phyloP scores from a whole-genome alignment of 2,329 filamentous ascomycete genomes.

The Cladophialophora yegresii region DNA sequence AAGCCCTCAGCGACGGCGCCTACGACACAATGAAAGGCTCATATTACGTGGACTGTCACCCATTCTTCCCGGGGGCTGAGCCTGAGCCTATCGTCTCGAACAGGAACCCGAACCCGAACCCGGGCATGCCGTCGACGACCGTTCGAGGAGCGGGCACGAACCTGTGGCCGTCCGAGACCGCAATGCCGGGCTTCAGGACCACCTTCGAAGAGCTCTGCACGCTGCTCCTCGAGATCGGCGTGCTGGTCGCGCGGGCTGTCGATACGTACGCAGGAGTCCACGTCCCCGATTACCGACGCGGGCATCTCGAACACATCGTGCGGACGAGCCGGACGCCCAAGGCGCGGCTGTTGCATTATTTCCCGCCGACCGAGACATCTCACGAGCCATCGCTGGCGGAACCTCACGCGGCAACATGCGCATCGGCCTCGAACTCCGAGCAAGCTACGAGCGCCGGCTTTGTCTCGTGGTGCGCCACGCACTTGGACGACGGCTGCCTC shows the following conservation, averaged over 20 bases:
- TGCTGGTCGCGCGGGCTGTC: conserved; percentile 83
- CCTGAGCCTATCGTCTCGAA: conserved; percentile 39
- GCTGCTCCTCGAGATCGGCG: conserved; percentile 84
- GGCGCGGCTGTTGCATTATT: conserved; percentile 88
- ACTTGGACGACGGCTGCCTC: conserved; percentile 83
- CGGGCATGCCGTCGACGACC: conserved; percentile 54
- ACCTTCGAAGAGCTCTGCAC: conserved; percentile 74
- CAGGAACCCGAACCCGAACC: no score
- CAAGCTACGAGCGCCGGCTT: no score
- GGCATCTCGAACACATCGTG: conserved; percentile 82
- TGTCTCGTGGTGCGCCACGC: conserved; percentile 88
- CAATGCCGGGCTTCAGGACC: conserved; percentile 73
- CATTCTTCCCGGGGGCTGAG: conserved; percentile 51
- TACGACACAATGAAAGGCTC: conserved; percentile 65
- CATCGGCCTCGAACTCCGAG: no score
- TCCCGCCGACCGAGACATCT: conserved; percentile 63
- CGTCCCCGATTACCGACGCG: conserved; percentile 70
- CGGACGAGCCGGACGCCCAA: conserved; percentile 83
- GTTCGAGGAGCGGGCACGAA: conserved; percentile 55
- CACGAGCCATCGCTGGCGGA: no score
- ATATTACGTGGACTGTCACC: conserved; percentile 62
- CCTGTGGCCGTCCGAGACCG: conserved; percentile 68
- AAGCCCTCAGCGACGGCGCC: conserved; percentile 61
- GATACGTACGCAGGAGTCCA: conserved; percentile 79
- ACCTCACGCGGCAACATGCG: no score